A percentile compares a stretch with the other conserved stretches of the same genome.
Conservation (phyloP, 208 protist genomes). For the Borovskyia barvae region DNA sequence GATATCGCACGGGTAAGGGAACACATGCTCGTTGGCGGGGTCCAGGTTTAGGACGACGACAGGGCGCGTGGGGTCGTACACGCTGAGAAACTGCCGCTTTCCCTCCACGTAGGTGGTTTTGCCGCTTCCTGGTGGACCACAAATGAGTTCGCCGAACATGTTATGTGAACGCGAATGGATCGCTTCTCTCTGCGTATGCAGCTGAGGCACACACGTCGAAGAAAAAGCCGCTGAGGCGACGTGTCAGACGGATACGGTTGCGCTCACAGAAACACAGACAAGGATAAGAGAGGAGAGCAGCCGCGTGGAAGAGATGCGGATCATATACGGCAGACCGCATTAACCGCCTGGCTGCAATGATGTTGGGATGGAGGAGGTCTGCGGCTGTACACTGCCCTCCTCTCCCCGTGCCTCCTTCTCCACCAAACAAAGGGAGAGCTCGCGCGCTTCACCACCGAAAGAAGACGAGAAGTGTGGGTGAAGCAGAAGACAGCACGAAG, state of each 20-base stretch:
- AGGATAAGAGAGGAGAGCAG: too few relatives aligned
- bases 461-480: background rate
- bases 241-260: too few relatives aligned
- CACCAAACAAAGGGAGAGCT: background rate
- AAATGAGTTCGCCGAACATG: slow-evolving; percentile 96
- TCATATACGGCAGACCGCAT: too few relatives aligned
- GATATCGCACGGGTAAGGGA: slow-evolving; percentile 92
- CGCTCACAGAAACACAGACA: too few relatives aligned
- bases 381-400: too few relatives aligned
- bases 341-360: too few relatives aligned
- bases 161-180: background rate
- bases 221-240: too few relatives aligned
- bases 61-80: slow-evolving; percentile 83
- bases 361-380: too few relatives aligned
- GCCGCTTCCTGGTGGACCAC: slow-evolving; percentile 95
- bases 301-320: too few relatives aligned
- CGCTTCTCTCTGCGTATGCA: background rate
- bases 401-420: background rate
- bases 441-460: background rate
- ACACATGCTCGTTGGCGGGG: slow-evolving; percentile 97
- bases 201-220: background rate
- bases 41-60: slow-evolving; percentile 97
- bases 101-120: slow-evolving; percentile 97
- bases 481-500: too few relatives aligned
- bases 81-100: slow-evolving; percentile 93